Percentiles rank a stretch among this genome's conserved stretches.
Conservation (phyloP, 345 rosid genomes). For the Gossypium raimondii region DNA sequence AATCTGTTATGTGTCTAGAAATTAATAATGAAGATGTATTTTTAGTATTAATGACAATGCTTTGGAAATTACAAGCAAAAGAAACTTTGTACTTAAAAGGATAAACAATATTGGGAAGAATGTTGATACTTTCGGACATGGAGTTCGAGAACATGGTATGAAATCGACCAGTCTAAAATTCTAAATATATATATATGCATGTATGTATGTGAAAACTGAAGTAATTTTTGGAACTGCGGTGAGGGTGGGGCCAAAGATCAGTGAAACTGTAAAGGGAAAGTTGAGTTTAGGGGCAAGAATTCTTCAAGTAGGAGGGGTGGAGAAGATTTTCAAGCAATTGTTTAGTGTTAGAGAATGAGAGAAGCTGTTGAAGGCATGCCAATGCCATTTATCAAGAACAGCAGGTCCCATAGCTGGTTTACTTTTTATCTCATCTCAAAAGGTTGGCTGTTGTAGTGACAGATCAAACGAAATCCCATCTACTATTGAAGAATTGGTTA, state of each 20-base stretch:
- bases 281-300: conserved; percentile 37
- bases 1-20: too few relatives aligned
- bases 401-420: conserved; percentile 57
- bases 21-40: too few relatives aligned
- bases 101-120: too few relatives aligned
- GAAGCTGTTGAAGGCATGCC: conserved; percentile 43
- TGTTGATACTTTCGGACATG: conserved; percentile 33
- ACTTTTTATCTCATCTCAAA: conserved; percentile 41
- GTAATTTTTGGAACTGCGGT: conserved; percentile 23
- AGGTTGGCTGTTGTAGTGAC: conserved; percentile 40
- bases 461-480: conserved; percentile 38
- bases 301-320: conserved; percentile 38
- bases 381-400: conserved; percentile 53
- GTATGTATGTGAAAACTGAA: background rate
- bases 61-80: too few relatives aligned
- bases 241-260: conserved; percentile 45
- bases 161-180: background rate
- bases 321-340: conserved; percentile 36
- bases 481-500: conserved; percentile 33
- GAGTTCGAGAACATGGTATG: conserved; percentile 52
- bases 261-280: conserved; percentile 41
- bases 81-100: too few relatives aligned
- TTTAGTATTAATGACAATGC: too few relatives aligned
- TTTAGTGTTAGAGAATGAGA: conserved; percentile 45
- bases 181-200: background rate